Percentiles rank a stretch among this genome's conserved stretches.
Conservation (phyloP, 768 basidiomycete genomes). For the Suillus plorans region DNA sequence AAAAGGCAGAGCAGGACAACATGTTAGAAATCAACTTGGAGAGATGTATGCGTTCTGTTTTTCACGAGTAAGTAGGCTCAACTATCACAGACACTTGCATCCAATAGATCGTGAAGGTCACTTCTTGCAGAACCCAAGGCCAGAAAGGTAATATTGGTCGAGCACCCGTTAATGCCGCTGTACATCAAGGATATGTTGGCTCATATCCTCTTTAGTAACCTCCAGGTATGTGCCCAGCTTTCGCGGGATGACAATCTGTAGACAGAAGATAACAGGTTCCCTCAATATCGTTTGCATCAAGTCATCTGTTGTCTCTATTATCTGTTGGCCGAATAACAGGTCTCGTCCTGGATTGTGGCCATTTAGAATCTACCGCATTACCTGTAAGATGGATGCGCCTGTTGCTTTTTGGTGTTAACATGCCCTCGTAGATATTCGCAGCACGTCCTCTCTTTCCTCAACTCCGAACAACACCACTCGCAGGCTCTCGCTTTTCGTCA, state of each 20-base stretch:
- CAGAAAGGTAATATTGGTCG: constrained; percentile 90
- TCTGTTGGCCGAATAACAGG: constrained; percentile 90
- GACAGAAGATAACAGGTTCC: constrained; percentile 61
- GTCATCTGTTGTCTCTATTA: constrained; percentile 81
- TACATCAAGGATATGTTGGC: constrained; percentile 89
- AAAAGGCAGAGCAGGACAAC: constrained; percentile 71
- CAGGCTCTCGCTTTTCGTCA: constrained; percentile 76
- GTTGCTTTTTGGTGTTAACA: constrained; percentile 3
- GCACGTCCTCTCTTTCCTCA: constrained; percentile 85
- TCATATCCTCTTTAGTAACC: constrained; percentile 83
- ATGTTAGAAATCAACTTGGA: constrained; percentile 71
- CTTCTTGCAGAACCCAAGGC: constrained; percentile 93
- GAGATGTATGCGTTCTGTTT: constrained; percentile 70
- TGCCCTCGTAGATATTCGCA: constrained; percentile 74
- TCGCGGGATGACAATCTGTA: not conserved
- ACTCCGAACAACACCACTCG: constrained; percentile 81
- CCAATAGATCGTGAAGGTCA: constrained; percentile 52
- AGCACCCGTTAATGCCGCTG: constrained; percentile 84
- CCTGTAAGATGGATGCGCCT: constrained; percentile 56
- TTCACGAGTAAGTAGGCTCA: constrained; percentile 67
- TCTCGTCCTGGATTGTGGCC: constrained; percentile 89
- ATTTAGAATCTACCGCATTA: constrained; percentile 84
- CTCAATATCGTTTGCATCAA: constrained; percentile 89
- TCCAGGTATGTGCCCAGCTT: constrained; percentile 55
- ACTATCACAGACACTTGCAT: constrained; percentile 3